Base-by-base conservation (phyloP, 805 yeast species). In the Yamadazyma insecticola region DNA sequence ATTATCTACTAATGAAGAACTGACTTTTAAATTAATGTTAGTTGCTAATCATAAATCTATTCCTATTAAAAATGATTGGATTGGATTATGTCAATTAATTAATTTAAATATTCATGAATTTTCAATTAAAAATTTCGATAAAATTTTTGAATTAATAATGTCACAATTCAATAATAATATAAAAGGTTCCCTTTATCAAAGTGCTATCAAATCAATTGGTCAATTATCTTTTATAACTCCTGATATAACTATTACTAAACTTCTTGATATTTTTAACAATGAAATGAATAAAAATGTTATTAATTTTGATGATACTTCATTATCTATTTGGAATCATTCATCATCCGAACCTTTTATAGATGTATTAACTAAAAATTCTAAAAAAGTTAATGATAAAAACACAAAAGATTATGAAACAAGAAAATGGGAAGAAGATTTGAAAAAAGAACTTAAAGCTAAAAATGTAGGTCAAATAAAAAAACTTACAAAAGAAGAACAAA, bases 361-460 rank as follows among this genome's bases (percentile, higher is more conserved):
- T 22, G 45, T 51, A 9, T 60, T 59, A 33, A 28, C 49, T 2
- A 71, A 65, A 48, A 57, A 62, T 10, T 60, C 63, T 19, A 57
- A 57, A 20, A 63, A 59, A 4, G 75, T 76, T 10, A 20, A 35
- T 15, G 75, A 76, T 49, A 85, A 83, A 51, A 85, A 85, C 51
- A 63, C 85, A 1, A 88, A 80, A 50, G 96, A 88, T 47, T 86
- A 86, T 46, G 95, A 82, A 46, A 82, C 89, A 2, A 61, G 74
- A 37, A 78, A 85, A 53, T 90, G 97, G 97, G 98, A 92, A 51
- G 88, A 81, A 44, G 73, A 74, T 30, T 72, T 92, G 19, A 76
- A 90, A 46, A 76, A 77, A 40, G 90, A 87, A 48, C 65, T 88
- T 22, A n/a, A n/a, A n/a, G n/a, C n/a, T n/a, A n/a, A n/a, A n/a